phyloP scores from a whole-genome alignment of 495 filamentous ascomycete genomes.

The Neurospora africana region DNA sequence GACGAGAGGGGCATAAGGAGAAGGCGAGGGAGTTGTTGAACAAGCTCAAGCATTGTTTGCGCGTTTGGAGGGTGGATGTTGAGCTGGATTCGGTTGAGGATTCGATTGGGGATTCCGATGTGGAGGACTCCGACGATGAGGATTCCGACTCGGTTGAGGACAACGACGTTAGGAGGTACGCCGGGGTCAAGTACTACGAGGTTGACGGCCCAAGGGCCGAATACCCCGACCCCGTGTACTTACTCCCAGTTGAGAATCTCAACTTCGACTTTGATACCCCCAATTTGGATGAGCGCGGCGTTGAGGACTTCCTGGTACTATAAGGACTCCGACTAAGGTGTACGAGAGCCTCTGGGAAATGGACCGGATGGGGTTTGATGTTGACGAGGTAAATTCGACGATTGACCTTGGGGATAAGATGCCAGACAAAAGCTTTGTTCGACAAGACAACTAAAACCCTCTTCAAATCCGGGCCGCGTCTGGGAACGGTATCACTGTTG shows the following conservation, averaged over 20 bases:
- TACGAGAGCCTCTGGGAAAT: not conserved
- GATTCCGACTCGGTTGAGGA: not conserved
- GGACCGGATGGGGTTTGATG: not conserved
- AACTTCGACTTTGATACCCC: not conserved
- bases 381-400: not conserved
- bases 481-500: not conserved
- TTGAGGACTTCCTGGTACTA: not conserved
- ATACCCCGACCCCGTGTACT: not conserved
- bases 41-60: not conserved
- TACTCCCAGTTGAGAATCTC: not conserved
- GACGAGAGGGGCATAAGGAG: not conserved
- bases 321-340: not conserved
- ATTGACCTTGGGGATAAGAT: not conserved
- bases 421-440: not conserved
- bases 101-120: not conserved
- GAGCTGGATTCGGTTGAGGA: not conserved
- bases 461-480: not conserved
- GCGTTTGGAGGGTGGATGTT: not conserved
- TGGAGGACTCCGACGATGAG: not conserved
- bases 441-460: not conserved
- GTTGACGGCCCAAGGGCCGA: not conserved
- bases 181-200: not conserved
- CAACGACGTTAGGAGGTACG: not conserved
- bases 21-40: not conserved
- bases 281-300: not conserved